phyloP scores from a whole-genome alignment of 1,284 basidiomycete species.

The Trametes pubescens region DNA sequence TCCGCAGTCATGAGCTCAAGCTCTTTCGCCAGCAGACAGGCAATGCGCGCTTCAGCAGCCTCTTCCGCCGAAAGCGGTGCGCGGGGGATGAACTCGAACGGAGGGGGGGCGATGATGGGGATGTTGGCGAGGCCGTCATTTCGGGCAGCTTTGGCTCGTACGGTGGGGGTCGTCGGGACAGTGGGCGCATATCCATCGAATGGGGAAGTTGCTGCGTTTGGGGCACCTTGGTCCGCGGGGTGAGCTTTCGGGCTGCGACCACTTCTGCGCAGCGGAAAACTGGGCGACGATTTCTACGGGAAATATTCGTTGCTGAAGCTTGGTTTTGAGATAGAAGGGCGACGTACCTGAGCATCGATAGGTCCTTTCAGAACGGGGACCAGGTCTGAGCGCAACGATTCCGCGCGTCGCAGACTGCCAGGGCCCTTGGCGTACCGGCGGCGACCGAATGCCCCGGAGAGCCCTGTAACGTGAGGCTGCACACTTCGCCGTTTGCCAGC shows the following conservation, averaged over 20 bases:
- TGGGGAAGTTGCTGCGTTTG: background rate
- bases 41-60: constrained; percentile 52
- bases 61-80: constrained; percentile 50
- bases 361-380: too few relatives aligned
- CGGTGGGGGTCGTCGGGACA: constrained; percentile 34
- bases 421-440: constrained; percentile 30
- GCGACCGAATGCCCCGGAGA: constrained; percentile 27
- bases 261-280: background rate
- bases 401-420: constrained; percentile 34
- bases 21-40: constrained; percentile 53
- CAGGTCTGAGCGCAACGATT: constrained; percentile 30
- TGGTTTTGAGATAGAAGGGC: background rate
- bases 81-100: constrained; percentile 41
- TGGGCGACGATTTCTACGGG: background rate
- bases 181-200: constrained; percentile 28
- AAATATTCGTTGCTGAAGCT: background rate
- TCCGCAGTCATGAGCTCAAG: constrained; percentile 43
- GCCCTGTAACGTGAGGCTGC: background rate
- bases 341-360: background rate
- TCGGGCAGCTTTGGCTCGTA: background rate
- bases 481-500: background rate
- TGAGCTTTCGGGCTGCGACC: background rate
- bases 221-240: background rate
- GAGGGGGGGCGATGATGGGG: constrained; percentile 64
- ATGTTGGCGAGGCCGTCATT: constrained; percentile 36